These are phyloP conservation scores for Chlorophyllum brunneum DNA, from an alignment of 768 basidiomycete genomes.

Conservation along the genomic window DNA sequence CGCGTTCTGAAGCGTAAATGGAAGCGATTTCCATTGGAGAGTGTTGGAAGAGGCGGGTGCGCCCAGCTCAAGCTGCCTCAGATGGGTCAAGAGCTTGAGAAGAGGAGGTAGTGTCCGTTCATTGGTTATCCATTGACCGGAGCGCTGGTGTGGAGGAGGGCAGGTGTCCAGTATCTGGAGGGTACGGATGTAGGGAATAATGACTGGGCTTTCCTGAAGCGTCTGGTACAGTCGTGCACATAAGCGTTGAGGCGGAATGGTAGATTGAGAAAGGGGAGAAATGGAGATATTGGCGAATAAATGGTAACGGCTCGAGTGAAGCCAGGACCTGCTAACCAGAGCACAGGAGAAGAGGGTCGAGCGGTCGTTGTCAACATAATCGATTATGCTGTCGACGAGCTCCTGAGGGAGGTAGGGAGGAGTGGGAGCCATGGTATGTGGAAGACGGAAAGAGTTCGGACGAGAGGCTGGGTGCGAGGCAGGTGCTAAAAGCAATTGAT, in stretches of 20 bases:
- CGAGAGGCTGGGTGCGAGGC: background rate
- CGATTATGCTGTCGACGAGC: constrained; percentile 44
- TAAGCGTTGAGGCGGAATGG: constrained; percentile 24
- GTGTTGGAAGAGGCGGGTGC: constrained; percentile 23
- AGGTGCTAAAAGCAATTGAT: constrained; percentile 19
- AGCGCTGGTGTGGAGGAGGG: background rate
- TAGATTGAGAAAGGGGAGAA: constrained; percentile 26
- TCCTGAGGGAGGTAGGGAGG: constrained; percentile 36
- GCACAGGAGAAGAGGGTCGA: constrained; percentile 29
- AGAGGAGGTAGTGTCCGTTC: constrained; percentile 33
- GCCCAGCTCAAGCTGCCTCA: constrained; percentile 34
- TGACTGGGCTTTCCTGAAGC: constrained; percentile 27
- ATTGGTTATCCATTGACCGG: constrained; percentile 35
- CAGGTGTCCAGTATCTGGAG: constrained; percentile 19
- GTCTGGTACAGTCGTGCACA: constrained; percentile 34
- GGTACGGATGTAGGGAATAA: constrained; percentile 30
- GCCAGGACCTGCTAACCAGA: constrained; percentile 36
- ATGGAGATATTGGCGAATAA: constrained; percentile 37
- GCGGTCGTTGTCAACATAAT: constrained; percentile 36
- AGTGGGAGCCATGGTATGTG: constrained; percentile 13
- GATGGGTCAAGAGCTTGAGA: constrained; percentile 32
- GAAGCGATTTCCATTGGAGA: constrained; percentile 34
- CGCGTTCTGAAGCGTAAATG: constrained; percentile 30
- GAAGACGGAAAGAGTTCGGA: constrained; percentile 9
- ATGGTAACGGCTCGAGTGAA: constrained; percentile 33